phyloP scores from a whole-genome alignment of 345 rosid genomes.

The Cardamine chenopodiifolia region DNA sequence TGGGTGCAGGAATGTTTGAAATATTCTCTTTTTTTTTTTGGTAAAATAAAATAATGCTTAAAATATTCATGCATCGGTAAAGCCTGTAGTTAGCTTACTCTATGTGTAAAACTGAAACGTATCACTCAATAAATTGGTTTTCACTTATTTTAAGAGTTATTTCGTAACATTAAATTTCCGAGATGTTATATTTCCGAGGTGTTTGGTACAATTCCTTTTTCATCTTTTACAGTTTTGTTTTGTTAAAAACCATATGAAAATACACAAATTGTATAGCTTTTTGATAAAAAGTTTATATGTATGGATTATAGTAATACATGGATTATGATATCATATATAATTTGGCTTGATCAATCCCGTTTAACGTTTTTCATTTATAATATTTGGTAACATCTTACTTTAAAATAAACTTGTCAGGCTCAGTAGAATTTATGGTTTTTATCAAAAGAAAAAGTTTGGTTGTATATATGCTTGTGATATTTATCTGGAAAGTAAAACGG shows the following conservation, averaged over 20 bases:
- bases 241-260: not conserved
- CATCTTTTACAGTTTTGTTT: not conserved
- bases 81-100: not conserved
- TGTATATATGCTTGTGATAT: conserved; percentile 3
- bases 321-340: not conserved
- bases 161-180: not conserved
- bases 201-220: not conserved
- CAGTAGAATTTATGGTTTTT: conserved; percentile 2
- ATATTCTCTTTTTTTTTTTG: not conserved
- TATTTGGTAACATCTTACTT: conserved; percentile 2
- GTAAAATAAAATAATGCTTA: not conserved
- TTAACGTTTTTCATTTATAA: not conserved
- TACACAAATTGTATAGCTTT: not conserved
- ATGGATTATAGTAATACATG: not conserved
- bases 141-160: conserved; percentile 9
- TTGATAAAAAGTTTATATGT: not conserved
- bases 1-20: conserved; percentile 16
- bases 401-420: conserved; percentile 1
- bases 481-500: not conserved
- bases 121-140: conserved; percentile 21
- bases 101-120: conserved; percentile 30
- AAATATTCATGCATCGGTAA: conserved; percentile 19
- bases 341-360: conserved; percentile 21
- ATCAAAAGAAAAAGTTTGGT: conserved; percentile 5
- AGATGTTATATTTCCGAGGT: conserved; percentile 18